These are phyloP conservation scores for Amaranthus hypochondriacus DNA, from an alignment of 148 eudicot species.

Conservation along the genomic window DNA sequence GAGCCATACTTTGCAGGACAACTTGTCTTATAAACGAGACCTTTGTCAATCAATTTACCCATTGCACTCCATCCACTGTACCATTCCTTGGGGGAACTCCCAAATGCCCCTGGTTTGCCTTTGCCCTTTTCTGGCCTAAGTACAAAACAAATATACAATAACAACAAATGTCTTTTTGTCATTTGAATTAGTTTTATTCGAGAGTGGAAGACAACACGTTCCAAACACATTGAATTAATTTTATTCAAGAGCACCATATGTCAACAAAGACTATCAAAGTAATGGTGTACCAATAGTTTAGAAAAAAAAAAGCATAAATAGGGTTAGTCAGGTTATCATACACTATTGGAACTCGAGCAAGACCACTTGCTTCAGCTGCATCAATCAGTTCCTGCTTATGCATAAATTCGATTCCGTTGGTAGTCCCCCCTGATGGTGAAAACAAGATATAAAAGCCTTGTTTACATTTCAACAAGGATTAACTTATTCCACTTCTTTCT, in stretches of 20 bases:
- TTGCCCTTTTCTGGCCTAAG: slow-evolving; percentile 74
- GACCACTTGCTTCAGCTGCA: slow-evolving; percentile 97
- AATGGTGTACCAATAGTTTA: slow-evolving; percentile 1
- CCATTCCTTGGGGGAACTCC: slow-evolving; percentile 85
- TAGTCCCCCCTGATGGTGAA: slow-evolving; percentile 41
- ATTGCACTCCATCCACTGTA: slow-evolving; percentile 96
- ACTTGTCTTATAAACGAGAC: slow-evolving; percentile 73
- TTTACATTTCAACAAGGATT: not conserved
- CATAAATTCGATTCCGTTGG: slow-evolving; percentile 59
- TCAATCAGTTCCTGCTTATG: slow-evolving; percentile 78
- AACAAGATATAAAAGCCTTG: not conserved
- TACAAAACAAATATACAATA: slow-evolving; percentile 15
- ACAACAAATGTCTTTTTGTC: not conserved
- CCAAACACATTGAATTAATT: not conserved
- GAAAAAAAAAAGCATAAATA: not conserved
- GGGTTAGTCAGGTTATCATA: slow-evolving; percentile 31
- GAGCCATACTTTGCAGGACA: slow-evolving; percentile 87
- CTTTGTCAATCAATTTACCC: slow-evolving; percentile 65
- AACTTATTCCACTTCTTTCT: not conserved
- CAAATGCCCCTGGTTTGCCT: slow-evolving; percentile 65
- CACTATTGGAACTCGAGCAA: slow-evolving; percentile 77
- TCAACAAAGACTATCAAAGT: not conserved
- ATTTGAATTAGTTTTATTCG: not conserved
- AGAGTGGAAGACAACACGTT: not conserved
- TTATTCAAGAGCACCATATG: not conserved